Base-by-base conservation (phyloP, 164 flowering plant species). In the Aristolochia contorta region DNA sequence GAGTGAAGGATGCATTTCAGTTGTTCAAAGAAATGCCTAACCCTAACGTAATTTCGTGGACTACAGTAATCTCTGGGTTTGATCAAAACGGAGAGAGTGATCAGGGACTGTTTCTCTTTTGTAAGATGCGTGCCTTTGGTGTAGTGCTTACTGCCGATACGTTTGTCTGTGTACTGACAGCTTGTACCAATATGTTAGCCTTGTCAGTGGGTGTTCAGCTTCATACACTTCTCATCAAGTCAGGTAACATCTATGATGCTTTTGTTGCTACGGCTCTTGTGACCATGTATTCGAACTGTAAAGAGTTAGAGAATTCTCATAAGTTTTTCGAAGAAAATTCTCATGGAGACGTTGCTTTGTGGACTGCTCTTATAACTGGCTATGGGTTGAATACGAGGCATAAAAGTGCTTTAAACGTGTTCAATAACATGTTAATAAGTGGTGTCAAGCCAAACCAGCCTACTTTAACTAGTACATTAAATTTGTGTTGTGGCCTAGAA, bases 281-380 rank as follows among this genome's bases (percentile, higher is more conserved):
- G 14, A 61, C 71, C 5, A 25, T 62, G 25, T 67, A 67, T 62
- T 65, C 66, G 14, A 57, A 62, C 58, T 67, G 71, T 20, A 50
- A 49, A 41, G 12, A 61, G 41, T 32, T 56, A 19, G 48, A 56
- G 12, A 47, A 25, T 25, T 61, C 61, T 32, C 25, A 6, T 32
- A 60, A 60, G 22, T 4, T 61, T 24, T 67, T 67, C 12, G 21
- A 46, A 20, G 70, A 67, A 56, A 56, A 9, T 30, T 10, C 27
- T 8, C 58, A 27, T 3, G 60, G 27, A 47, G 27, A 61, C 50
- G 71, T 67, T n/a, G 66, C 30, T 52, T 5, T 50, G 16, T 67
- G 66, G 61, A 67, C 71, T 49, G 62, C 66, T 41, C 66, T 67
- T 48, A 30, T 62, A 56, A 56, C 51, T 18, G 62, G 71, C 48